Conservation (phyloP, 2,329 filamentous ascomycete species). For the Xylariaceae sp. region DNA sequence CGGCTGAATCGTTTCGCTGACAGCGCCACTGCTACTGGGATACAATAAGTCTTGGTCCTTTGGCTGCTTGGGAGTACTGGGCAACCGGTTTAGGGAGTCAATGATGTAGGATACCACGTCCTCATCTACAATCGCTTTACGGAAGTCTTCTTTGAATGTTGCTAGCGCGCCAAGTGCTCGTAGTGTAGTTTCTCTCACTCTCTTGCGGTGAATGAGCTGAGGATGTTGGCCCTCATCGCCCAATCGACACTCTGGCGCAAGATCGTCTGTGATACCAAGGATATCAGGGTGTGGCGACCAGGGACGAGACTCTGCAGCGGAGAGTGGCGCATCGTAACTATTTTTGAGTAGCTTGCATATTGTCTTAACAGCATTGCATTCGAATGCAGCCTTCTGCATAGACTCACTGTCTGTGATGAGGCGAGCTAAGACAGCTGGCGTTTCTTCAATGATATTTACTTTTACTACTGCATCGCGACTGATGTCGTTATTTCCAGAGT, state of each 20-base stretch:
- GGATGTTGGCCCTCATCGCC: conserved; percentile 67
- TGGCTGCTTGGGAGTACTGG: conserved; percentile 56
- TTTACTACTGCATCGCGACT: conserved; percentile 44
- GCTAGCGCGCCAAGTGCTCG: conserved; percentile 83
- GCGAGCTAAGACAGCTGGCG: conserved; percentile 76
- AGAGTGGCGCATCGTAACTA: conserved; percentile 54
- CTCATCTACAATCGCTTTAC: conserved; percentile 81
- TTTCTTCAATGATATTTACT: conserved; percentile 68
- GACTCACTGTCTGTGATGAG: conserved; percentile 79
- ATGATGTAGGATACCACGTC: conserved; percentile 83
- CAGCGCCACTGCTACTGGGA: conserved; percentile 10
- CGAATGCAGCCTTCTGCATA: conserved; percentile 82
- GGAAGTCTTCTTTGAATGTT: conserved; percentile 80
- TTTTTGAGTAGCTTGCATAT: conserved; percentile 56
- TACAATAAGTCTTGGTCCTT: conserved; percentile 37
- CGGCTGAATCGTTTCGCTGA: conserved; percentile 39
- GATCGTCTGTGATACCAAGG: conserved; percentile 42
- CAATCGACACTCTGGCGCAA: conserved; percentile 53
- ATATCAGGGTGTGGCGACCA: conserved; percentile 45
- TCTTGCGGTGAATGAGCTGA: conserved; percentile 70
- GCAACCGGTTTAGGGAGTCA: conserved; percentile 71
- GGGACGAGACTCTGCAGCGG: conserved; percentile 38
- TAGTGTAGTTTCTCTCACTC: conserved; percentile 75
- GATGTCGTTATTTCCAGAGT: conserved; percentile 40
- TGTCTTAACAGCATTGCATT: conserved; percentile 59